phyloP scores from a whole-genome alignment of 2,329 filamentous ascomycete species.

The Aspergillus sp. region DNA sequence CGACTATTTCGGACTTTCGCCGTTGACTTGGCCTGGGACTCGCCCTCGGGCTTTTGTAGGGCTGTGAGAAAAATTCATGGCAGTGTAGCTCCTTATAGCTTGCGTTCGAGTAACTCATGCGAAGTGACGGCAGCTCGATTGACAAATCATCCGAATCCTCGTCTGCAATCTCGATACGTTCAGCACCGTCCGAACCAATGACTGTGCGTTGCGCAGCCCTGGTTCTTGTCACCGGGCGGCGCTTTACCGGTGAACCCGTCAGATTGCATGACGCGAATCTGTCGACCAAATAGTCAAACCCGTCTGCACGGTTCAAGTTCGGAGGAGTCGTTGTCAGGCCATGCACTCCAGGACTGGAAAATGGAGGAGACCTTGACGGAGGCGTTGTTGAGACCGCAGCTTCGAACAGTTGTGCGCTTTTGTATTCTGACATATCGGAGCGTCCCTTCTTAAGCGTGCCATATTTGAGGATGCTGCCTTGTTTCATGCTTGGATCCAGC shows the following conservation, averaged over 20 bases:
- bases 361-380: conserved; percentile 19
- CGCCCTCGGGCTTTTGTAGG: conserved; percentile 4
- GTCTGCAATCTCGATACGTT: conserved; percentile 15
- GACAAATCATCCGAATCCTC: conserved; percentile 12
- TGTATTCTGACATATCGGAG: conserved; percentile 34
- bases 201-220: conserved; percentile 16
- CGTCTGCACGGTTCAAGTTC: conserved; percentile 15
- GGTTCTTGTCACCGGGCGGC: conserved; percentile 22
- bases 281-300: conserved; percentile 31
- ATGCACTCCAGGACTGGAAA: conserved; percentile 15
- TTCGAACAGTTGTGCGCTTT: conserved; percentile 36
- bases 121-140: conserved; percentile 18
- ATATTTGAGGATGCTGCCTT: conserved; percentile 47
- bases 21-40: conserved; percentile 1
- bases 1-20: conserved; percentile 7
- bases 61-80: conserved; percentile 1
- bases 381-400: conserved; percentile 28
- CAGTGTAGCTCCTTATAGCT: conserved; percentile 18
- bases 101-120: conserved; percentile 32
- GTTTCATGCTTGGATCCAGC: conserved; percentile 47
- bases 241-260: conserved; percentile 28
- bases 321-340: conserved; percentile 19
- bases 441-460: conserved; percentile 44
- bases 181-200: conserved; percentile 14
- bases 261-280: conserved; percentile 32